phyloP scores from a whole-genome alignment of 2,329 filamentous ascomycete genomes.

The Penicillium sp. region DNA sequence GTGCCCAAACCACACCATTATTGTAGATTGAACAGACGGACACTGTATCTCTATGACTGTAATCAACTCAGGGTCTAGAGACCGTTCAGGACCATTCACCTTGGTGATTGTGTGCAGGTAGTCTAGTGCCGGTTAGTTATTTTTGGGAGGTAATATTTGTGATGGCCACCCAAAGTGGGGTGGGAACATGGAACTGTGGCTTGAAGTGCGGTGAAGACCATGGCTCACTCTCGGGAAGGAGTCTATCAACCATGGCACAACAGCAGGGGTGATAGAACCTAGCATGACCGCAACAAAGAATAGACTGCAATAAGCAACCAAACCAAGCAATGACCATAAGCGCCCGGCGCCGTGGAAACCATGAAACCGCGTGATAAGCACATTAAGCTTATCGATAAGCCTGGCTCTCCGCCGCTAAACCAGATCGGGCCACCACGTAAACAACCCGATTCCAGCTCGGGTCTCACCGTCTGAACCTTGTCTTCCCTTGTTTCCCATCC shows the following conservation, averaged over 20 bases:
- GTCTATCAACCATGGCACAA: not conserved
- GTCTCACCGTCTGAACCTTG: slow-evolving; percentile 31
- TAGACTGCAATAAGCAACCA: too few species aligned
- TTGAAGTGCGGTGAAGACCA: slow-evolving; percentile 12
- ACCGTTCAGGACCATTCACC: too few species aligned
- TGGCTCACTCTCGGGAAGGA: slow-evolving; percentile 11
- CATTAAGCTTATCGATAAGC: slow-evolving; percentile 43
- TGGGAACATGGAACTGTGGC: slow-evolving; percentile 8
- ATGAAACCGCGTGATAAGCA: slow-evolving; percentile 10
- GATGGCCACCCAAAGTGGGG: slow-evolving; percentile 7
- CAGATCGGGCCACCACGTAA: slow-evolving; percentile 35
- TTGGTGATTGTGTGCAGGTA: too few species aligned
- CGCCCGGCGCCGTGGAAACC: slow-evolving; percentile 12
- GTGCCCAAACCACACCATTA: too few species aligned
- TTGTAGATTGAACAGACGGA: too few species aligned
- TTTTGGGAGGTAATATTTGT: not conserved
- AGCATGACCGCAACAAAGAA: not conserved
- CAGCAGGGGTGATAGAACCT: not conserved
- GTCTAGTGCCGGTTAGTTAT: too few species aligned
- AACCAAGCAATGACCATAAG: too few species aligned
- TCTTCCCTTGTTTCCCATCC: slow-evolving; percentile 10
- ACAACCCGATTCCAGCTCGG: slow-evolving; percentile 31
- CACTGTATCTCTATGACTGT: too few species aligned
- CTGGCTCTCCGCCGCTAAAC: slow-evolving; percentile 27
- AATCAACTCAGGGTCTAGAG: too few species aligned